A percentile compares a stretch with the other conserved stretches of the same genome.
Evolutionary conservation across 2,329 filamentous ascomycete genomes (phyloP).

Genomic region (Lizonia empirigonia): DNA sequence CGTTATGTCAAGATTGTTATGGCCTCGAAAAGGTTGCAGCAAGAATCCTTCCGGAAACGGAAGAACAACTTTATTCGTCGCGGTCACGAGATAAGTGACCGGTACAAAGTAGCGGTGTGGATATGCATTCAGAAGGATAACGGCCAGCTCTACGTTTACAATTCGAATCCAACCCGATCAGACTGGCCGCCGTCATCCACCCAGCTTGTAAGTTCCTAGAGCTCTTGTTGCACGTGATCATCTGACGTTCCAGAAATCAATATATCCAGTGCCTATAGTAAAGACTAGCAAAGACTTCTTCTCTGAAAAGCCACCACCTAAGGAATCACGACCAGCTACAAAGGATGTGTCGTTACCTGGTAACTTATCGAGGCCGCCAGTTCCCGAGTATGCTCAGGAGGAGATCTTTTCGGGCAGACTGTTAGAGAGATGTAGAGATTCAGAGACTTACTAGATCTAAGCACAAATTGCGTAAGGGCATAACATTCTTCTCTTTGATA

Average conservation of each 20-base stretch:
- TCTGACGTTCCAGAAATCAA: conserved; percentile 2
- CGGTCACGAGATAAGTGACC: conserved; percentile 19
- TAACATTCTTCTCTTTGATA: neutral
- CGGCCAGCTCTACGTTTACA: conserved; percentile 21
- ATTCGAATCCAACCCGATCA: conserved; percentile 7
- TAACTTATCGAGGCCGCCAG: conserved; percentile 13
- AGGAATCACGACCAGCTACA: conserved; percentile 8
- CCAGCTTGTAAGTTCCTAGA: conserved; percentile 11
- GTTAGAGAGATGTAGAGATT: conserved; percentile 3
- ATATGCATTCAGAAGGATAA: conserved; percentile 25
- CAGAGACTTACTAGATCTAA: neutral
- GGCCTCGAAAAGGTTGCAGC: conserved; percentile 20
- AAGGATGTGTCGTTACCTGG: conserved; percentile 7
- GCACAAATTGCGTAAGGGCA: neutral
- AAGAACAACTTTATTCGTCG: conserved; percentile 22
- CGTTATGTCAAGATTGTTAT: conserved; percentile 5
- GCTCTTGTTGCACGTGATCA: neutral
- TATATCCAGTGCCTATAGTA: conserved; percentile 18
- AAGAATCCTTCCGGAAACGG: conserved; percentile 22
- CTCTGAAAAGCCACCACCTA: neutral
- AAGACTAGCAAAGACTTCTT: conserved; percentile 15
- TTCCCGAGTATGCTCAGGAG: conserved; percentile 20
- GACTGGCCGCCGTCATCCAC: conserved; percentile 16
- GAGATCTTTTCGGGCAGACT: conserved; percentile 17
- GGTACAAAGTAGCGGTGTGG: conserved; percentile 20